Evolutionary conservation across 805 yeast genomes (phyloP).

Genomic region (Jamesozyma lodderae): DNA sequence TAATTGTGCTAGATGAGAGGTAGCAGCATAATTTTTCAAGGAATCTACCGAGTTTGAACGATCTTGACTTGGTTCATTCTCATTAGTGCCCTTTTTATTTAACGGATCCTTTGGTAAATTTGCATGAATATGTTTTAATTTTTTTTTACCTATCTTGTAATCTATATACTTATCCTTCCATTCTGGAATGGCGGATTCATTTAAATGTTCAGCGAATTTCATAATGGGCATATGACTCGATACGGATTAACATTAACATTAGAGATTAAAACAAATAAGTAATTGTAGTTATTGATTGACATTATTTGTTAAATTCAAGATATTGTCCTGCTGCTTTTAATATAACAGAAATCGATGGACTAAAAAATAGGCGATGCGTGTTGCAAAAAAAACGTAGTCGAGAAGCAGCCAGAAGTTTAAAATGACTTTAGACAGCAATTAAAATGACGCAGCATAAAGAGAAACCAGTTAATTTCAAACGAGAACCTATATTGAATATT

Average conservation of each 20-base stretch:
- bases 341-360: too few species aligned
- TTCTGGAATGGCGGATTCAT: slow-evolving; percentile 67
- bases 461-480: too few species aligned
- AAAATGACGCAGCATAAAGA: too few species aligned
- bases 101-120: slow-evolving; percentile 8
- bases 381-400: too few species aligned
- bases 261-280: not conserved
- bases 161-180: slow-evolving; percentile 81
- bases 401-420: too few species aligned
- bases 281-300: not conserved
- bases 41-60: slow-evolving; percentile 3
- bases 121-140: slow-evolving; percentile 24
- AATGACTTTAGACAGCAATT: too few species aligned
- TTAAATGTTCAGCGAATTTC: slow-evolving; percentile 60
- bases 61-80: not conserved
- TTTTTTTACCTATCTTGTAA: slow-evolving; percentile 43
- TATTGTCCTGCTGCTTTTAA: too few species aligned
- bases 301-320: not conserved
- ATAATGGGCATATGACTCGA: slow-evolving; percentile 27
- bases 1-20: slow-evolving; percentile 4
- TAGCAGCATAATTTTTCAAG: not conserved
- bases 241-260: too few species aligned
- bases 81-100: not conserved
- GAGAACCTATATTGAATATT: too few species aligned
- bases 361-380: too few species aligned